Evolutionary conservation across 192 early-diverging fungal species (phyloP).

Genomic region (Backusella luteola): DNA sequence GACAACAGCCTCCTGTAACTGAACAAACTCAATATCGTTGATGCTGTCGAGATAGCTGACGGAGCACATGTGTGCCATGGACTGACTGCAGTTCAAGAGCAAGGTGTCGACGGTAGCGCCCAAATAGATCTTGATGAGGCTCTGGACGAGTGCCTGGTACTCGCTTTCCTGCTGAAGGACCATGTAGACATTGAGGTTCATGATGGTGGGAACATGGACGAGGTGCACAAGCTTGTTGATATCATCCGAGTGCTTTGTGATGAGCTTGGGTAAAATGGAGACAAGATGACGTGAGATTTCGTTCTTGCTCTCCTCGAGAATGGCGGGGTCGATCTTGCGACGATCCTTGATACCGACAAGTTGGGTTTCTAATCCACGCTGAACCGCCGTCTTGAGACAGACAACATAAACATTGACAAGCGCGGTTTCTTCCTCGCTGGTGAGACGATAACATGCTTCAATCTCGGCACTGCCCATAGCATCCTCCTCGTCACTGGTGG

Average conservation of each 20-base stretch:
- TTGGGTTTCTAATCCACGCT: conserved; percentile 16
- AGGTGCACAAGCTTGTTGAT: conserved; percentile 38
- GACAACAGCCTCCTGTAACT: conserved; percentile 32
- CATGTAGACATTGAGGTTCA: conserved; percentile 47
- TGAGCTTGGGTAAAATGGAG: conserved; percentile 38
- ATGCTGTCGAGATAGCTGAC: conserved; percentile 33
- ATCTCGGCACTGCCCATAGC: neutral
- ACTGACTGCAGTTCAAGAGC: conserved; percentile 37
- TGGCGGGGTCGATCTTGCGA: conserved; percentile 33
- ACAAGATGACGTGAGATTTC: conserved; percentile 46
- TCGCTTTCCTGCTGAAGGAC: conserved; percentile 46
- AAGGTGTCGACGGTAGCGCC: conserved; percentile 39
- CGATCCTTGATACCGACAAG: neutral
- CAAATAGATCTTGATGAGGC: conserved; percentile 44
- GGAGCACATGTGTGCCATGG: conserved; percentile 39
- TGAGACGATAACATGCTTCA: conserved; percentile 42
- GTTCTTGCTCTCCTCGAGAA: conserved; percentile 36
- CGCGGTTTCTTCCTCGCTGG: conserved; percentile 53
- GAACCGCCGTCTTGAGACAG: conserved; percentile 33
- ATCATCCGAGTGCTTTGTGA: conserved; percentile 48
- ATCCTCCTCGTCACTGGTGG: neutral
- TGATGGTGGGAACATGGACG: conserved; percentile 41
- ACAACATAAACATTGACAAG: conserved; percentile 48
- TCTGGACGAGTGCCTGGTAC: conserved; percentile 46
- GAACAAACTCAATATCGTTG: conserved; percentile 38